Percentiles rank a stretch among this genome's conserved stretches.
Evolutionary conservation across 1,139 yeast species (phyloP).

Genomic region (Geotrichum australiense): DNA sequence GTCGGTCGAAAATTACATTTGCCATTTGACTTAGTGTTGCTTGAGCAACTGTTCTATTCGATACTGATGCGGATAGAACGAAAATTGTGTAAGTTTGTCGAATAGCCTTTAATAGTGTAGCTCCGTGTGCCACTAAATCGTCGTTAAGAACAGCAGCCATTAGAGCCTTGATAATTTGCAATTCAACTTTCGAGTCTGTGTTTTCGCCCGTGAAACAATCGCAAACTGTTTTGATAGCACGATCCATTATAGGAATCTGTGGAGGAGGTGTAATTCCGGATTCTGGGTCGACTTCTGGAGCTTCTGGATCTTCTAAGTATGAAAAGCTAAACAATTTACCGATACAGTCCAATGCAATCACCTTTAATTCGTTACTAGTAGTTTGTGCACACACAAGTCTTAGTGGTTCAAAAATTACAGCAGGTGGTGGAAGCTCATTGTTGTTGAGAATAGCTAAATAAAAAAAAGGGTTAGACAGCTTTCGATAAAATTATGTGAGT

Average conservation of each 20-base stretch:
- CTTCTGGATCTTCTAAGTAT: conserved; percentile 45
- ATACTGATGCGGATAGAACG: conserved; percentile 68
- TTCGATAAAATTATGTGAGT: background rate
- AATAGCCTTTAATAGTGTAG: conserved; percentile 78
- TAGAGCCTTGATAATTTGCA: conserved; percentile 87
- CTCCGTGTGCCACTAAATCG: conserved; percentile 84
- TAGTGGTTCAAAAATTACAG: conserved; percentile 53
- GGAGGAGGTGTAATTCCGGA: conserved; percentile 47
- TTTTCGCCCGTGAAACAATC: conserved; percentile 88
- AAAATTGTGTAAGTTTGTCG: conserved; percentile 91
- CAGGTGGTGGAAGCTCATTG: conserved; percentile 38
- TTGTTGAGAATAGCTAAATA: conserved; percentile 19
- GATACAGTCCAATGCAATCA: conserved; percentile 55
- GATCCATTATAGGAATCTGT: conserved; percentile 60
- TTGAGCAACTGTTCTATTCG: conserved; percentile 92
- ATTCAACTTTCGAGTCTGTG: conserved; percentile 79
- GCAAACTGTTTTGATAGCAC: conserved; percentile 77
- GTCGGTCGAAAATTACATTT: conserved; percentile 77
- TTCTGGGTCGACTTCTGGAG: conserved; percentile 26
- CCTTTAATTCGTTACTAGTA: conserved; percentile 45
- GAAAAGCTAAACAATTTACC: conserved; percentile 61
- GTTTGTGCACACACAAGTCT: conserved; percentile 50
- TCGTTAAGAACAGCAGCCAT: conserved; percentile 80
- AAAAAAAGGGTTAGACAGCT: background rate
- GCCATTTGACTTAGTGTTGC: conserved; percentile 91